Conservation (phyloP, 257 asterid genomes). For the Solanum habrochaites region DNA sequence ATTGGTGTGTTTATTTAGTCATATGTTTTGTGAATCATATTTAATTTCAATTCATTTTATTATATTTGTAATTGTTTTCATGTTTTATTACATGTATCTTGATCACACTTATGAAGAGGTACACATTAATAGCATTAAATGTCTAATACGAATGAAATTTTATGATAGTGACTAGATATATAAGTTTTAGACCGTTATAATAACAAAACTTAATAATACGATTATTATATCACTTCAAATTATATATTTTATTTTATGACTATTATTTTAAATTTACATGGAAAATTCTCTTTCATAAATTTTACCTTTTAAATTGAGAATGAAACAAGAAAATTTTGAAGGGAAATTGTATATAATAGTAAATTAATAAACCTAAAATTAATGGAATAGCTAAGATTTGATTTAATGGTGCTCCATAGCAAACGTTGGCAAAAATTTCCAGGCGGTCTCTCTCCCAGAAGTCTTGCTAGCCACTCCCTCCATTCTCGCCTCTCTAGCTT, state of each 20-base stretch:
- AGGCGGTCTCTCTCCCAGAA: too few species aligned
- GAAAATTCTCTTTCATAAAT: not conserved
- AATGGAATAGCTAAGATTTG: too few species aligned
- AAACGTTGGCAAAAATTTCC: too few species aligned
- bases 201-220: not conserved
- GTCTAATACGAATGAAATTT: not conserved
- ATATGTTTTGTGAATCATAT: not conserved
- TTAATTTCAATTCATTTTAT: not conserved
- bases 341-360: too few species aligned
- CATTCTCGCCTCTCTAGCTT: too few species aligned
- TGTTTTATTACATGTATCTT: not conserved
- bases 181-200: rapidly evolving
- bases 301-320: not conserved
- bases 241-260: too few species aligned
- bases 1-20: not conserved
- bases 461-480: too few species aligned
- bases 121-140: rapidly evolving
- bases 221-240: too few species aligned
- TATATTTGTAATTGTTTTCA: not conserved
- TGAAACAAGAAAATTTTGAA: not conserved
- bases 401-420: too few species aligned
- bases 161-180: not conserved
- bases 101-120: not conserved
- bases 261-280: not conserved
- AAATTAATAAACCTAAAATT: too few species aligned